Evolutionary conservation across 345 rosid species (phyloP).

Genomic region (Bruguiera gymnorhiza): DNA sequence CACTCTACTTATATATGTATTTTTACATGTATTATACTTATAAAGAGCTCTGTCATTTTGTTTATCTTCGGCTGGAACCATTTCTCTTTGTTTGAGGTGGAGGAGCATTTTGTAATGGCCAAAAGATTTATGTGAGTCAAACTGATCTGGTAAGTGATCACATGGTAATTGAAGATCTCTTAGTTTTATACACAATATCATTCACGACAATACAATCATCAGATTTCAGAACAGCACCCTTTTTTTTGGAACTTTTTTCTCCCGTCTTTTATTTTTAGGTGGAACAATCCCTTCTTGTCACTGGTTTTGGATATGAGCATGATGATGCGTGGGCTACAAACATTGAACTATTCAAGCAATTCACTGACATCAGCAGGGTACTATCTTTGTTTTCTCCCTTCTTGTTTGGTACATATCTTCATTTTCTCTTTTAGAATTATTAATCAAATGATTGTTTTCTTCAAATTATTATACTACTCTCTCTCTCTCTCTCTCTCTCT

Average conservation of each 20-base stretch:
- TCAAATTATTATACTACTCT: not conserved
- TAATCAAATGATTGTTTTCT: not conserved
- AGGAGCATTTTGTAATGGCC: conserved; percentile 92
- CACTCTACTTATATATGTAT: too few relatives aligned
- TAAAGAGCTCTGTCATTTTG: conserved; percentile 1
- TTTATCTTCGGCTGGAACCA: conserved; percentile 15
- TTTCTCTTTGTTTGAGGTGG: conserved; percentile 52
- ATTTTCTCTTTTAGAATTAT: not conserved
- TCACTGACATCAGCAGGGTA: conserved; percentile 89
- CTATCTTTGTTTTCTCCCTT: not conserved
- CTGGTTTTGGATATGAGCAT: conserved; percentile 97
- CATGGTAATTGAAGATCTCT: not conserved
- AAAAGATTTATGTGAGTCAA: conserved; percentile 66
- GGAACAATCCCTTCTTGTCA: conserved; percentile 87
- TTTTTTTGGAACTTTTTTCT: not conserved
- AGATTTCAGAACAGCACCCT: not conserved
- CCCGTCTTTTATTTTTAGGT: conserved; percentile 41
- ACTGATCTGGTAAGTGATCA: conserved; percentile 56
- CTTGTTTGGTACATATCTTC: not conserved
- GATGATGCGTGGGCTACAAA: conserved; percentile 91
- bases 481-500: not conserved
- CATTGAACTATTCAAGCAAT: conserved; percentile 88
- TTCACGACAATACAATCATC: not conserved
- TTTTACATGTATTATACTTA: too few relatives aligned
- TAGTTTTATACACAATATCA: not conserved